These are phyloP conservation scores for Cyclaneusma minus DNA, from an alignment of 2,329 filamentous ascomycete genomes.

Conservation along the genomic window DNA sequence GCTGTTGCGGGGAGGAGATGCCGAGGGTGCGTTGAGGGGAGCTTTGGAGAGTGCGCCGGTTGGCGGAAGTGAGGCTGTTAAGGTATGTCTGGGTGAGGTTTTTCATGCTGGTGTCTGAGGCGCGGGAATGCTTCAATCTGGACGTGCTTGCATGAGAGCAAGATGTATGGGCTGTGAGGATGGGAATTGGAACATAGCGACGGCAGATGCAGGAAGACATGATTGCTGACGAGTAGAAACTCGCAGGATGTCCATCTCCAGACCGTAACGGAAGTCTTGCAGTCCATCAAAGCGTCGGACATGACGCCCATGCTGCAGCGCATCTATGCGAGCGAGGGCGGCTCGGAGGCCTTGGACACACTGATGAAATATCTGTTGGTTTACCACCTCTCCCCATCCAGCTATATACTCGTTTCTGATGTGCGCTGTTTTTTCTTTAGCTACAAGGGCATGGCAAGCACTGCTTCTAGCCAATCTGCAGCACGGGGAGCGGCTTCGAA, in stretches of 20 bases:
- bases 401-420: slow-evolving; percentile 1
- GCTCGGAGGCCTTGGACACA: slow-evolving; percentile 74
- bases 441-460: slow-evolving; percentile 87
- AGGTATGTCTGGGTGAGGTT: slow-evolving; percentile 33
- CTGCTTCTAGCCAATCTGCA: too few relatives aligned
- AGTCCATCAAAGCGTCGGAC: slow-evolving; percentile 90
- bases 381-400: slow-evolving; percentile 1
- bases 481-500: slow-evolving; percentile 25
- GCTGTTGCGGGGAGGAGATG: slow-evolving; percentile 71
- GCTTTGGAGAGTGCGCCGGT: slow-evolving; percentile 79
- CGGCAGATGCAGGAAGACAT: slow-evolving; percentile 1
- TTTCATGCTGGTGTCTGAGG: too few relatives aligned
- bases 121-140: slow-evolving; percentile 1
- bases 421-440: slow-evolving; percentile 34
- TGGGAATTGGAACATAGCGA: background rate
- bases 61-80: slow-evolving; percentile 38
- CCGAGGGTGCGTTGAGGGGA: slow-evolving; percentile 70
- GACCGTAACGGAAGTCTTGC: slow-evolving; percentile 82
- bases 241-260: slow-evolving; percentile 78
- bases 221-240: too few relatives aligned
- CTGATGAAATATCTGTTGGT: slow-evolving; percentile 95
- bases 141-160: slow-evolving; percentile 1
- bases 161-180: background rate
- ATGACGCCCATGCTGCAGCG: slow-evolving; percentile 79
- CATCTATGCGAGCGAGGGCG: slow-evolving; percentile 65